Base-by-base conservation (phyloP, 225 moss, liverwort and hornwort species). In the Climacium dendroides region DNA sequence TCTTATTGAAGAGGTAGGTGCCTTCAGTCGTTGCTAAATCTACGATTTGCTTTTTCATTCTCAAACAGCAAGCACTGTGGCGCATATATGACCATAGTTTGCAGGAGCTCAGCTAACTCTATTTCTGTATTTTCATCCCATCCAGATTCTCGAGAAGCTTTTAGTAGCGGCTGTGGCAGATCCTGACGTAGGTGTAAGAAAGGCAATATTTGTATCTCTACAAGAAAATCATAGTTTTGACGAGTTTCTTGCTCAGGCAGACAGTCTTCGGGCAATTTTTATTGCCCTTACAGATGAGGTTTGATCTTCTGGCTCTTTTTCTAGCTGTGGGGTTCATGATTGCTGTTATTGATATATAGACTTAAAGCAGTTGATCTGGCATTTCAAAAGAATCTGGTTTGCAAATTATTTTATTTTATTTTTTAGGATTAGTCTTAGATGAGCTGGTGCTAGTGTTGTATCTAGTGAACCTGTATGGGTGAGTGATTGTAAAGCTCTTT, bases 271-370 rank as follows among this genome's bases (percentile, higher is more conserved):
- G 77, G 97, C 97, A 71, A 97, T 99, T 80, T 97, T 99, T 72
- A 99, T 99, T 88, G 94, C 97, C n/a, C 97, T 99, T 63, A 96
- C 96, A 78, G 97, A 99, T 87, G 99, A 99, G 97, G 98, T 98
- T 84, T 90, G 84, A 57, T 71, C 65, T 50, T 75, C 78, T 69
- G 53, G 57, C 79, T 63, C 85, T 89, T 85, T 62, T 73, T 89
- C 79, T 74, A 57, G 58, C 64, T 87, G 35, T 84, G 53, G 47
- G 59, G 35, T 35, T 55, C 32, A 45, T 48, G 34, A 41, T 61
- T 82, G 54, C 60, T 74, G 73, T 64, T 74, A 25, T 59, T 80
- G 48, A 80, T 41, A 37, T 72, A 61, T 66, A 71, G 65, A 16
- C 63, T 48, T 34, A 35, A 78, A 73, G 71, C 58, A 69, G 53